Evolutionary conservation across 768 basidiomycete species (phyloP).

Genomic region (Sporobolomyces phaffii): DNA sequence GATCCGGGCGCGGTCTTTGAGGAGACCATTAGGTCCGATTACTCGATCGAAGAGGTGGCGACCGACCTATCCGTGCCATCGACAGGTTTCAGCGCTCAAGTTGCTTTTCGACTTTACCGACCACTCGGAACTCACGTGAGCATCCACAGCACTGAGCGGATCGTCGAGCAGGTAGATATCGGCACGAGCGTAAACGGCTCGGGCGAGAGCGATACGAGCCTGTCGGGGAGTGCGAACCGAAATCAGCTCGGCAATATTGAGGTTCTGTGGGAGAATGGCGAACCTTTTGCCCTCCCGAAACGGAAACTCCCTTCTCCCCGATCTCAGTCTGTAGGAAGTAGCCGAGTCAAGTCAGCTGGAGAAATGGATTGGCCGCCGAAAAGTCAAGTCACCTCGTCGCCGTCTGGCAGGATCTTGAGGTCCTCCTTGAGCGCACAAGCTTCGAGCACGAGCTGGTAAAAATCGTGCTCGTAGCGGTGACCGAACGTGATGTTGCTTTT

Average conservation of each 20-base stretch:
- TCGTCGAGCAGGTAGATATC: constrained; percentile 90
- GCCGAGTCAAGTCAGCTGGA: too few species aligned
- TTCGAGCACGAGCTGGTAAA: constrained; percentile 75
- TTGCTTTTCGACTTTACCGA: constrained; percentile 44
- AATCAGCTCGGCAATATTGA: too few species aligned
- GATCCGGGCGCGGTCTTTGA: constrained; percentile 49
- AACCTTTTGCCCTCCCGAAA: constrained; percentile 60
- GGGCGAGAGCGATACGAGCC: constrained; percentile 75
- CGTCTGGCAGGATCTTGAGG: constrained; percentile 67
- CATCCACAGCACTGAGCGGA: constrained; percentile 73
- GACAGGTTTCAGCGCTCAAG: too few species aligned
- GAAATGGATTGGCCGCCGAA: too few species aligned
- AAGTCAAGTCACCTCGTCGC: constrained; percentile 53
- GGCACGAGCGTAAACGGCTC: constrained; percentile 84
- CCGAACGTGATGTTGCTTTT: constrained; percentile 89
- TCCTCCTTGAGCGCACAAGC: constrained; percentile 84
- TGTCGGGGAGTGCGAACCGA: too few species aligned
- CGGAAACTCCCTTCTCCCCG: constrained; percentile 63
- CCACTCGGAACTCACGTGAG: constrained; percentile 64
- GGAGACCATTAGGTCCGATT: constrained; percentile 43
- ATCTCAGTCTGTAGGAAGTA: constrained; percentile 61
- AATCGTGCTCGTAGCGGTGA: constrained; percentile 75
- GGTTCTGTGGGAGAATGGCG: too few species aligned
- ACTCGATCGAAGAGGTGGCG: constrained; percentile 67
- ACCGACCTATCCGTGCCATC: constrained; percentile 79